Conservation (phyloP, 164 flowering plant genomes). For the Tinospora cordifolia region DNA sequence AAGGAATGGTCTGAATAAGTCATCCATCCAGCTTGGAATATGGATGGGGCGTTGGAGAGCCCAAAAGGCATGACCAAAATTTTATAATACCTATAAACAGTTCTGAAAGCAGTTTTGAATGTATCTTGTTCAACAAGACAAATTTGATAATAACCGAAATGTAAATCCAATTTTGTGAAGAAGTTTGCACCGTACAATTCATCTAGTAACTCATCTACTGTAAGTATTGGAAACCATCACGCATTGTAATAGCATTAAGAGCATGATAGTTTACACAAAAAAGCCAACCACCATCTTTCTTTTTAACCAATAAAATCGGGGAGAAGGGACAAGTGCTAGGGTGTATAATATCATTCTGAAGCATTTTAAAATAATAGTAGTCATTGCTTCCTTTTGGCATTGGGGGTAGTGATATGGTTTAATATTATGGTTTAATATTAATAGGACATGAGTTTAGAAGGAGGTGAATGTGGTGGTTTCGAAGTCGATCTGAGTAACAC, state of each 20-base stretch:
- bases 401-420: no score
- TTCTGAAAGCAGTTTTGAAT: background rate
- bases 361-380: no score
- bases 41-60: background rate
- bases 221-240: no score
- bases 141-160: background rate
- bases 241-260: background rate
- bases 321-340: background rate
- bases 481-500: no score
- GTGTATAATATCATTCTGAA: background rate
- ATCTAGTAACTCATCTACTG: no score
- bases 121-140: background rate
- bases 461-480: background rate
- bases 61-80: background rate
- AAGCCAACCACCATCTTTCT: background rate
- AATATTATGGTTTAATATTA: no score
- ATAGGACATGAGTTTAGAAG: no score
- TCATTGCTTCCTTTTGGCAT: no score
- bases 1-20: no score
- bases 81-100: background rate
- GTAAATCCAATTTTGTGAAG: background rate
- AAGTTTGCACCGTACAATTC: background rate
- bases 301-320: no score
- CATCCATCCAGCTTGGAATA: background rate
- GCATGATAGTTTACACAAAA: background rate